Percentiles rank a stretch among this genome's conserved stretches.
phyloP scores from a whole-genome alignment of 202 grass and related monocot species.

The Carex arenaria region DNA sequence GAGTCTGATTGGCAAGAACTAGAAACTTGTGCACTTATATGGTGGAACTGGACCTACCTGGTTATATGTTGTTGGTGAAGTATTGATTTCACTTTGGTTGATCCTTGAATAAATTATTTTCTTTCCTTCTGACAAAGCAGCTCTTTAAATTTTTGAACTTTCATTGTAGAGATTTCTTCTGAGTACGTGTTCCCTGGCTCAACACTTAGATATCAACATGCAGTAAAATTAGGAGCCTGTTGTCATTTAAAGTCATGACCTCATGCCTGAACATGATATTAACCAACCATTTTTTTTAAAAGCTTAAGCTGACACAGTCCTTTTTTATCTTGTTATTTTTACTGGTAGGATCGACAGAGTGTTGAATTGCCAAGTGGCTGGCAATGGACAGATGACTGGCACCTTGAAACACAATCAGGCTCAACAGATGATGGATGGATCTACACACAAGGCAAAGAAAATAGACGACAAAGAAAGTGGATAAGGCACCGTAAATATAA shows the following conservation, averaged over 20 bases:
- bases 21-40: neutral
- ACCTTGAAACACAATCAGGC: conserved; percentile 28
- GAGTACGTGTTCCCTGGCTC: neutral
- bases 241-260: neutral
- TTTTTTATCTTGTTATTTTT: conserved; percentile 4
- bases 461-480: conserved; percentile 39
- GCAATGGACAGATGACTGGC: conserved; percentile 47
- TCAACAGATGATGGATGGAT: conserved; percentile 37
- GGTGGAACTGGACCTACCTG: neutral
- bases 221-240: neutral
- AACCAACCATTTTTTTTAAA: neutral
- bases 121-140: neutral
- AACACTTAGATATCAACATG: neutral
- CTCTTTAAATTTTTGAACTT: neutral
- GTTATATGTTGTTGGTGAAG: neutral
- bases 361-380: conserved; percentile 30
- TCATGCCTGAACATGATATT: neutral
- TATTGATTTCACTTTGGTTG: neutral
- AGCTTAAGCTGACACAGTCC: neutral
- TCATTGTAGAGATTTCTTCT: neutral
- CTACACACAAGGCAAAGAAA: conserved; percentile 29
- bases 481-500: conserved; percentile 31
- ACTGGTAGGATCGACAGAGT: conserved; percentile 17
- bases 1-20: neutral
- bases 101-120: neutral